These are phyloP conservation scores for Saturnispora ahearnii DNA, from an alignment of 805 yeast species.

Conservation along the genomic window DNA sequence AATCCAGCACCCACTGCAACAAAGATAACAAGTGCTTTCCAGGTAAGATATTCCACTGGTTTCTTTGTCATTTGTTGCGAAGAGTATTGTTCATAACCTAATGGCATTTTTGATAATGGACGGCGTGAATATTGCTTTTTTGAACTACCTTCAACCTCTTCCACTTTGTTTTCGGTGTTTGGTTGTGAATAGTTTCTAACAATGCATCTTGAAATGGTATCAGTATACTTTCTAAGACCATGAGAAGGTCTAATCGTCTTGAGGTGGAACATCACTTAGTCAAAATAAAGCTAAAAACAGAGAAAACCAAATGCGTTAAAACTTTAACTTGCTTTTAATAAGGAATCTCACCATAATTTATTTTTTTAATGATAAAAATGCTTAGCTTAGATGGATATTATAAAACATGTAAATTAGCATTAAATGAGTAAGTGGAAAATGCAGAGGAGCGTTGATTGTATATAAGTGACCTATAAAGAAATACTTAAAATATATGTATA, in stretches of 20 bases:
- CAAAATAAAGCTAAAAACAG: neutral
- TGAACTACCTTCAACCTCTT: neutral
- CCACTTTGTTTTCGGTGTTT: neutral
- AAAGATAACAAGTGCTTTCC: slow-evolving; percentile 73
- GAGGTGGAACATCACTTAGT: neutral
- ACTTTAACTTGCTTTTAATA: neutral
- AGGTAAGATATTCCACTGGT: slow-evolving; percentile 65
- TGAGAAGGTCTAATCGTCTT: neutral
- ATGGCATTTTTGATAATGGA: slow-evolving; percentile 73
- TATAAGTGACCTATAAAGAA: neutral
- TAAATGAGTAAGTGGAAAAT: too few relatives aligned
- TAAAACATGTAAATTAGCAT: too few relatives aligned
- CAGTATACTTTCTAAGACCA: neutral
- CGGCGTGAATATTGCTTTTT: slow-evolving; percentile 25
- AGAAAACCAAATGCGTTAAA: neutral
- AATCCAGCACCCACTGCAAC: slow-evolving; percentile 61
- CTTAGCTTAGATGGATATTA: neutral
- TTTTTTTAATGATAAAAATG: neutral
- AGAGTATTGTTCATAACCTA: slow-evolving; percentile 41
- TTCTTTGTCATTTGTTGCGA: slow-evolving; percentile 24
- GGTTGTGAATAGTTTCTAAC: neutral
- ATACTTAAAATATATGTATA: neutral
- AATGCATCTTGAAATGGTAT: neutral
- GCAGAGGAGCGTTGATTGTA: too few relatives aligned
- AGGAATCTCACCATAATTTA: neutral